Conservation (phyloP, 768 basidiomycete genomes). For the Collybia sp. region DNA sequence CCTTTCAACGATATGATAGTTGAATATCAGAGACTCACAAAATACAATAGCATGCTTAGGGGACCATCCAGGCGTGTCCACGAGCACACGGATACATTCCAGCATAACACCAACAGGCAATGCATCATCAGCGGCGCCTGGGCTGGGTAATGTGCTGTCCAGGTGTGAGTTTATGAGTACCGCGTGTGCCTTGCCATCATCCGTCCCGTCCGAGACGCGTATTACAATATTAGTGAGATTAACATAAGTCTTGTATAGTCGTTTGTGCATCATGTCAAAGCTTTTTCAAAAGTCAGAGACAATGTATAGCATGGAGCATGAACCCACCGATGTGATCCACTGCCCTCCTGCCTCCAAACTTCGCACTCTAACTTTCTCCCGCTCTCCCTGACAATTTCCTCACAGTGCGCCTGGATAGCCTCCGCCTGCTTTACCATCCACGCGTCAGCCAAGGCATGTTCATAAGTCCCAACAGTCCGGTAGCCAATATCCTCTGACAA, state of each 20-base stretch:
- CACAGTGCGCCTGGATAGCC: conserved; percentile 58
- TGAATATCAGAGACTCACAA: conserved; percentile 43
- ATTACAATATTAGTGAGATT: conserved; percentile 87
- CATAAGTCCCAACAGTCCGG: conserved; percentile 85
- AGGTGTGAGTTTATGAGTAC: conserved; percentile 87
- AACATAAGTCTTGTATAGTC: conserved; percentile 83
- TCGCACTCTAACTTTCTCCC: conserved; percentile 79
- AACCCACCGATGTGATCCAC: conserved; percentile 79
- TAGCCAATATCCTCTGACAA: conserved; percentile 88
- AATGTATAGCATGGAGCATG: not conserved
- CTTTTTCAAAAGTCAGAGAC: conserved; percentile 27
- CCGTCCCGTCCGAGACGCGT: conserved; percentile 76
- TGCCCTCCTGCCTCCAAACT: conserved; percentile 86
- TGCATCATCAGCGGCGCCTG: conserved; percentile 87
- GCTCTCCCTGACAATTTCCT: conserved; percentile 37
- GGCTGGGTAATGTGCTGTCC: conserved; percentile 86
- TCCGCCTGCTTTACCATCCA: conserved; percentile 76
- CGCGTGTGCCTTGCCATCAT: conserved; percentile 71
- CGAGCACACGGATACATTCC: conserved; percentile 77
- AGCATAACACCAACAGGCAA: conserved; percentile 89
- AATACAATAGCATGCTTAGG: conserved; percentile 81
- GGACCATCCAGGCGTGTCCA: conserved; percentile 61
- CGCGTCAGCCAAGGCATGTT: conserved; percentile 79
- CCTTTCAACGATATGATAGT: not conserved
- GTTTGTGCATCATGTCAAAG: conserved; percentile 88